Base-by-base conservation (phyloP, 2,329 filamentous ascomycete genomes). In the Grosmannia serpens region DNA sequence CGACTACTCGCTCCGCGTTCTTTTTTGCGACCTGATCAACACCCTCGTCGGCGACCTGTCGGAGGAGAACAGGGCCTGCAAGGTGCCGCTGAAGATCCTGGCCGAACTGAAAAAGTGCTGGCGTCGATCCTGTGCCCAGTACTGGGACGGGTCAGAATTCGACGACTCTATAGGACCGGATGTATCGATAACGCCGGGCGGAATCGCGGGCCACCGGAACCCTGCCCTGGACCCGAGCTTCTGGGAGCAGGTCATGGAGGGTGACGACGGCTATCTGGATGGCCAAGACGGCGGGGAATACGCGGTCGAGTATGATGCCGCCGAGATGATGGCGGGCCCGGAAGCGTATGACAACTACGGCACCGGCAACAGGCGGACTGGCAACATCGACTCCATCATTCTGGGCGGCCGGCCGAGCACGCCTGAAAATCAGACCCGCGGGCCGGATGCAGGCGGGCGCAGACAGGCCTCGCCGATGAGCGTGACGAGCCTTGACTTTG, bases 51-150 rank as follows among this genome's bases (percentile, higher is more conserved):
- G 78, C 20, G 82, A 85, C 60, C 67, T 85, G 10, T 74, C 75
- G 0, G 70, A 75, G 49, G 73, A 79, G 22, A 65, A 69, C 2
- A 67, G 68, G 41, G 73, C 70, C 26, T 71, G 73, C 17, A 83
- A 81, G 63, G 78, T 81, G 2, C 81, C 81, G 55, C 66, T 95
- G 60, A 96, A 96, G 71, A 95, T 97, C 63, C 78, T 99, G 41
- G 85, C 87, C 33, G 94, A 99, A 71, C 75, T 99, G 62, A 99
- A 99, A 71, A 95, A 96, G 69, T 97, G 94, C 69, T 99, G 94
- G 94, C 86, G 91, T 69, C 83, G 91, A 56, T 89, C 94, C 24
- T 97, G 91, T 69, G 85, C 88, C 0, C 75, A 91, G 58, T 96
- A 91, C 69, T 99, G 94, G 92, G 89, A 95, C 62, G 81, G 81